Base-by-base conservation (phyloP, 164 flowering plant species). In the Amborella trichopoda region DNA sequence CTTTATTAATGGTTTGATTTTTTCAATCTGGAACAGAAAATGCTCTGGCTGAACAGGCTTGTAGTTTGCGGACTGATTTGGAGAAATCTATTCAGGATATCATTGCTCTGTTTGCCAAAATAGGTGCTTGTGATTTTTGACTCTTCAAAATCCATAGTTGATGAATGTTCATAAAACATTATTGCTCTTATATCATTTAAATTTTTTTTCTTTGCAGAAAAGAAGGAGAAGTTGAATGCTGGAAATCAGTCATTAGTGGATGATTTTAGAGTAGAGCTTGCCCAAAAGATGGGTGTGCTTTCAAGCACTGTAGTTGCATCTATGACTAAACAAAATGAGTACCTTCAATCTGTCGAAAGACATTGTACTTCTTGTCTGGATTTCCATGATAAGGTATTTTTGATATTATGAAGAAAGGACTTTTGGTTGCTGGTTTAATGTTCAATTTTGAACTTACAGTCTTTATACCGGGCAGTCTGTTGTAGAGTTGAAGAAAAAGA, bases 1-100 rank as follows among this genome's bases (percentile, higher is more conserved):
- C n/a, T n/a, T n/a, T n/a, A n/a, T n/a, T 14, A 40, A 16, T 42
- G 8, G 37, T 26, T 48, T 49, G 17, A 49, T 40, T 26, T 44
- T 25, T 45, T 61, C 11, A 42, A 40, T 50, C 6, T 61, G 52
- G 40, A 56, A 56, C 74, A 93, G 99, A 93, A 72, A 77, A 81
- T 66, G 95, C 82, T 13, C 58, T 93, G 66, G 68, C 90, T 46
- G 75, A 81, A 28, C 90, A 88, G 68, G 95, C 95, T 17, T 82
- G 88, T 59, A 67, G 62, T 18, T 58, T 93, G 46, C 78, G 73
- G 23, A 65, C 94, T 38, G 83, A 93, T 42, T 56, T 88, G 72
- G 99, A 91, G 68, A 93, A 82, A 55, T 73, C 94, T 54, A 69
- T 74, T n/a, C 60, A 76, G 49, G 94, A 88, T 59, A 87, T 84